Base-by-base conservation (phyloP, 495 filamentous ascomycete genomes). In the Letharia columbiana region DNA sequence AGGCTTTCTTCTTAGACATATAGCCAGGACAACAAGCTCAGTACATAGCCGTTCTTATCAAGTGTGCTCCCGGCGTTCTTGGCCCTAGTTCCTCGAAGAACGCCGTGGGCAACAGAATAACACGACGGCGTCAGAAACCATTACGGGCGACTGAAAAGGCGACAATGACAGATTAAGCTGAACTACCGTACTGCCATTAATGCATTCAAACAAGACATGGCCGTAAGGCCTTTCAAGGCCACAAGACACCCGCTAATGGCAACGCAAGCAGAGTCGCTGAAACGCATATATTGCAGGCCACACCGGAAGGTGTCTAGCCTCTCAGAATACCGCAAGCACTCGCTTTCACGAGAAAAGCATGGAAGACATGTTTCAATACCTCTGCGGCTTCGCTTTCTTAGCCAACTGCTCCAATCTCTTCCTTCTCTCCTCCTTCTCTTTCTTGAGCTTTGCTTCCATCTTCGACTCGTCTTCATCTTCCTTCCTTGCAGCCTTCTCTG, bases 381-480 rank as follows among this genome's bases (percentile, higher is more conserved):
- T 61, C 17, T 67, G 68, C 28, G 68, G 68, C 44, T 67, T 69
- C 39, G 65, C 68, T 40, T 65, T 69, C 56, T 61, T 69, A 1
- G 82, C 81, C 70, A 85, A 74, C 40, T 72, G 73, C 56, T 74
- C 73, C 66, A 85, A 67, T 63, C 77, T 83, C 68, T 76, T 76
- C 77, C 78, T 84, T 41, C 83, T 77, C 63, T 82, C 83, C 71
- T 80, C 64, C 71, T 89, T 88, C 70, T 81, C 78, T 52, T 76
- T 73, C 74, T 84, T 86, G 18, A 81, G 78, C 64, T 76, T 75
- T 64, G 77, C 76, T 73, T 88, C 86, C 69, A 77, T 70, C 23
- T 70, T 75, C 69, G 80, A 71, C 52, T 85, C 84, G 72, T 82
- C 78, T 66, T 83, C 82, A 66, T 89, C 86, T 69, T 88, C 86